Conservation (phyloP, 2,329 filamentous ascomycete species). For the Pseudocercospora macadamiae region DNA sequence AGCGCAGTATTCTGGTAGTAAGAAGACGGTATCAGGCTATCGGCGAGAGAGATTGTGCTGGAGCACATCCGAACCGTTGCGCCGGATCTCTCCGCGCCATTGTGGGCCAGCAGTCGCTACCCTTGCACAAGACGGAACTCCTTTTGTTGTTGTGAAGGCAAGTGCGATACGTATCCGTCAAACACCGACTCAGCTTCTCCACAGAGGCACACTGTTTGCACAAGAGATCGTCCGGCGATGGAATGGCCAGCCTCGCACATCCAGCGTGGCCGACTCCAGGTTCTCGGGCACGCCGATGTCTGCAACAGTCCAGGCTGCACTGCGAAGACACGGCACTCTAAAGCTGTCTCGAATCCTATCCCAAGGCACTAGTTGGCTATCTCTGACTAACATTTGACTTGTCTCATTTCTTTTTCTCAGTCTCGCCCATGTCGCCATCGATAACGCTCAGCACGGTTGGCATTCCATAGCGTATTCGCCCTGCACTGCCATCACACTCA, state of each 20-base stretch:
- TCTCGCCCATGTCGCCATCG: neutral
- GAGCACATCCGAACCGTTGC: neutral
- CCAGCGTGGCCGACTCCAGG: neutral
- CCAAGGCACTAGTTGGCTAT: slow-evolving; percentile 41
- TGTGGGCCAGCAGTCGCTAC: neutral
- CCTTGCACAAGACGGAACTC: neutral
- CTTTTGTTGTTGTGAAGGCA: neutral
- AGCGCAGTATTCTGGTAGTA: no score
- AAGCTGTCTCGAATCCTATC: slow-evolving; percentile 1
- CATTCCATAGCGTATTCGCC: no score
- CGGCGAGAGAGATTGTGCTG: no score
- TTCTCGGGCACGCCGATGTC: neutral
- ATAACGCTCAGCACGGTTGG: neutral
- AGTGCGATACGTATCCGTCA: no score
- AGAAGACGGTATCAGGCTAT: neutral
- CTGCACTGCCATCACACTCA: no score
- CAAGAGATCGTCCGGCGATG: neutral
- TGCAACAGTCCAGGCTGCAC: neutral
- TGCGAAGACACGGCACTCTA: neutral
- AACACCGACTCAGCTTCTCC: neutral
- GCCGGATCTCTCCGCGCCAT: neutral
- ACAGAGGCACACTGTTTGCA: neutral
- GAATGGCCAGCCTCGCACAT: neutral
- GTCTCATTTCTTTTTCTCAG: neutral
- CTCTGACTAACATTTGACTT: neutral